These are phyloP conservation scores for Theileria luwenshuni DNA, from an alignment of 169 alveolate species.

Conservation along the genomic window DNA sequence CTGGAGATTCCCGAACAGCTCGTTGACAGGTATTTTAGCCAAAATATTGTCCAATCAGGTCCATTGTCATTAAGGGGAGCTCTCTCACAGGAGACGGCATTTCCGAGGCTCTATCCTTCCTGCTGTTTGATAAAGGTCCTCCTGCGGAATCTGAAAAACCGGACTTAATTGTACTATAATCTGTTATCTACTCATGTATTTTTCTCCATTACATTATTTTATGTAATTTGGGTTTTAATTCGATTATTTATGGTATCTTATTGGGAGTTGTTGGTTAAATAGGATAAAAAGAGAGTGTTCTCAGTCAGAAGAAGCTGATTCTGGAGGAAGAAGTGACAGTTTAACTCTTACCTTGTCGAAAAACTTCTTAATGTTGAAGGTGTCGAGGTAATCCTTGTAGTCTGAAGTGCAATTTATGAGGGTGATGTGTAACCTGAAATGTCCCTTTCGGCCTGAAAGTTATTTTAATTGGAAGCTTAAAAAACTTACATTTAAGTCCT, in stretches of 20 bases:
- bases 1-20: slow-evolving; percentile 40
- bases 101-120: slow-evolving; percentile 27
- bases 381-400: slow-evolving; percentile 9
- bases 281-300: slow-evolving; percentile 52
- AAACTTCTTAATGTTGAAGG: slow-evolving; percentile 41
- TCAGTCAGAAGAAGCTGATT: slow-evolving; percentile 56
- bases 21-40: slow-evolving; percentile 18
- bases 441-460: slow-evolving; percentile 23
- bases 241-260: too few species aligned
- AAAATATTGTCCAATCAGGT: slow-evolving; percentile 10
- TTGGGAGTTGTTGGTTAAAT: slow-evolving; percentile 32
- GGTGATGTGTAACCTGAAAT: slow-evolving; percentile 16
- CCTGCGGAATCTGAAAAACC: slow-evolving; percentile 5
- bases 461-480: not conserved
- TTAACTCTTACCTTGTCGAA: slow-evolving; percentile 40
- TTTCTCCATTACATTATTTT: too few species aligned
- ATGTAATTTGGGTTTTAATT: too few species aligned
- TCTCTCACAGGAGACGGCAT: slow-evolving; percentile 62
- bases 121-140: slow-evolving; percentile 33
- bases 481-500: slow-evolving; percentile 11
- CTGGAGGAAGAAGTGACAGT: slow-evolving; percentile 4
- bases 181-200: too few species aligned
- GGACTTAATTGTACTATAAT: slow-evolving; percentile 21
- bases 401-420: slow-evolving; percentile 17
- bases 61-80: slow-evolving; percentile 50